These are phyloP conservation scores for Sporisorium iseilematis-ciliati DNA, from an alignment of 1,284 basidiomycete genomes.

Conservation along the genomic window DNA sequence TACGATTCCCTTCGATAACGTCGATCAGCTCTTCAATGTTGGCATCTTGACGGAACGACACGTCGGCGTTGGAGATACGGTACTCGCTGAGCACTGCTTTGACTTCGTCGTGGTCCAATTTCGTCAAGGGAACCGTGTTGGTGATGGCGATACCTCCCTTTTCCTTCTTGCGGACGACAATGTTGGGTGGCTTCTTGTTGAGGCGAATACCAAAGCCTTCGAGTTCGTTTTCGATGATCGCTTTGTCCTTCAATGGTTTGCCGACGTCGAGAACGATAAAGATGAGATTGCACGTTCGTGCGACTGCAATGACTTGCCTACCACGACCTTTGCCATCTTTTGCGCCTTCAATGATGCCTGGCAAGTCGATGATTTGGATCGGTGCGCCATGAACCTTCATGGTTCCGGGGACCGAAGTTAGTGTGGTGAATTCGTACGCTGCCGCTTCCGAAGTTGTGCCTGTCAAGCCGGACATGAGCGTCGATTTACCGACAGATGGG, in stretches of 20 bases:
- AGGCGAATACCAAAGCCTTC: constrained; percentile 97
- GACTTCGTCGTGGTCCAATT: constrained; percentile 95
- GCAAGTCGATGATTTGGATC: constrained; percentile 77
- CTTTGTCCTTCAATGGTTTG: constrained; percentile 93
- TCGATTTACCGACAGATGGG: constrained; percentile 79
- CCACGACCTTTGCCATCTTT: constrained; percentile 98
- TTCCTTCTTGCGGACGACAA: constrained; percentile 85
- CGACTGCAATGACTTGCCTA: constrained; percentile 93
- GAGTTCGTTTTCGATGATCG: constrained; percentile 87
- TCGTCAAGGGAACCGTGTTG: constrained; percentile 85
- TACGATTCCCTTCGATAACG: constrained; percentile 74
- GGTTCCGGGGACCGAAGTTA: constrained; percentile 88
- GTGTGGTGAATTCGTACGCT: constrained; percentile 91
- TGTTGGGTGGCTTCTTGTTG: constrained; percentile 93
- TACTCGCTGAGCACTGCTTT: constrained; percentile 96
- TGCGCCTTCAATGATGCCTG: constrained; percentile 98
- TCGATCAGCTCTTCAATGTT: constrained; percentile 96
- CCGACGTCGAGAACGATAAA: constrained; percentile 98
- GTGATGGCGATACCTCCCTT: constrained; percentile 78
- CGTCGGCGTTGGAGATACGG: constrained; percentile 86
- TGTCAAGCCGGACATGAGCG: constrained; percentile 93
- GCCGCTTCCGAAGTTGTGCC: constrained; percentile 98
- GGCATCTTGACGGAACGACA: constrained; percentile 91
- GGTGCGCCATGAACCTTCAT: constrained; percentile 89
- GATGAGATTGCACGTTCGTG: constrained; percentile 96